phyloP scores from a whole-genome alignment of 208 protist species.

The Strigomonas culicis region DNA sequence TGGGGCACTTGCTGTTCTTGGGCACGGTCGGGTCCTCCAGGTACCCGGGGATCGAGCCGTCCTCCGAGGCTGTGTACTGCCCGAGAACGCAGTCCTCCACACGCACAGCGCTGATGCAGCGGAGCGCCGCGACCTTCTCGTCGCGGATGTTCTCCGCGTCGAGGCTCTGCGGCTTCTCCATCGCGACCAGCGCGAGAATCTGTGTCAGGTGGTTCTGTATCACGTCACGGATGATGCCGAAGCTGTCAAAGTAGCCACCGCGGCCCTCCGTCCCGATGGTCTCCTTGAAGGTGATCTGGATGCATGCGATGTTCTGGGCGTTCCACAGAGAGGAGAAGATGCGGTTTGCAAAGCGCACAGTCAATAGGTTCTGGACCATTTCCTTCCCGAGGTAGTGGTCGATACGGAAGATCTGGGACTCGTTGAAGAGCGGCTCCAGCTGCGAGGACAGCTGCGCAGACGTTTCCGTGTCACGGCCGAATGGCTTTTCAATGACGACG shows the following conservation, averaged over 20 bases:
- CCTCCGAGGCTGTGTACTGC: slow-evolving; percentile 86
- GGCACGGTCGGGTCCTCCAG: slow-evolving; percentile 83
- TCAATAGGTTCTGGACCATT: slow-evolving; percentile 93
- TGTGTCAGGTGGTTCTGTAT: slow-evolving; percentile 95
- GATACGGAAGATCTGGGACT: slow-evolving; percentile 91
- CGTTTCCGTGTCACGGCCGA: slow-evolving; percentile 82
- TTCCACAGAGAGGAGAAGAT: slow-evolving; percentile 92
- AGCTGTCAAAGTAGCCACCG: slow-evolving; percentile 92
- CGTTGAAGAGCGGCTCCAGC: slow-evolving; percentile 77
- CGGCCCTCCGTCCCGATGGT: slow-evolving; percentile 90
- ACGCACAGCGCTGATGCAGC: slow-evolving; percentile 53
- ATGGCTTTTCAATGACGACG: slow-evolving; percentile 94
- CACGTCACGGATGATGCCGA: slow-evolving; percentile 93
- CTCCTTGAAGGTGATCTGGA: slow-evolving; percentile 94
- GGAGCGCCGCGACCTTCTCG: slow-evolving; percentile 89
- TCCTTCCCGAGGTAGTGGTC: slow-evolving; percentile 96
- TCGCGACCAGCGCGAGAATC: slow-evolving; percentile 89
- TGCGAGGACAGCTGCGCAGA: slow-evolving; percentile 69
- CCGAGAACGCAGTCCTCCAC: slow-evolving; percentile 86
- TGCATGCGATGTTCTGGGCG: slow-evolving; percentile 76
- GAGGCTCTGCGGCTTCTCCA: slow-evolving; percentile 89
- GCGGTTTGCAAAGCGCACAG: slow-evolving; percentile 91
- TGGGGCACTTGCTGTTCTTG: slow-evolving; percentile 77
- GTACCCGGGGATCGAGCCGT: slow-evolving; percentile 85
- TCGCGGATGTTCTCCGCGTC: slow-evolving; percentile 84